These are phyloP conservation scores for Zasmidium angulare DNA, from an alignment of 2,329 filamentous ascomycete genomes.

Conservation along the genomic window DNA sequence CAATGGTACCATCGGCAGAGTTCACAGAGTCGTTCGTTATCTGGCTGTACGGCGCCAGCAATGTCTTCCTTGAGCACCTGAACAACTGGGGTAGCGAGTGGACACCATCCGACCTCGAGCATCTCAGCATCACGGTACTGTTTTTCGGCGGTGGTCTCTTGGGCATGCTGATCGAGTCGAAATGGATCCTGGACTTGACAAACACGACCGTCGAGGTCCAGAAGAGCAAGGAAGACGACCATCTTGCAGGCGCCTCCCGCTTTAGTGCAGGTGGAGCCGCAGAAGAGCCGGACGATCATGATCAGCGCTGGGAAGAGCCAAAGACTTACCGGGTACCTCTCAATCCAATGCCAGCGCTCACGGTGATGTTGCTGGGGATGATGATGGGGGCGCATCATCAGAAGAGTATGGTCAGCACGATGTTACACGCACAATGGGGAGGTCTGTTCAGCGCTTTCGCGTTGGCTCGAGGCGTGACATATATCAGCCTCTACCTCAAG, in stretches of 20 bases:
- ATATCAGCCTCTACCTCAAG: constrained; percentile 74
- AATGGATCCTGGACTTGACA: constrained; percentile 64
- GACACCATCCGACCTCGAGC: constrained; percentile 80
- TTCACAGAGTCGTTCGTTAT: constrained; percentile 89
- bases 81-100: constrained; percentile 69
- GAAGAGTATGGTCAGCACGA: constrained; percentile 76
- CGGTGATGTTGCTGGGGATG: constrained; percentile 82
- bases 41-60: constrained; percentile 83
- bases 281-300: constrained; percentile 12
- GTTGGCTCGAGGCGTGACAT: constrained; percentile 74
- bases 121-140: constrained; percentile 86
- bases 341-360: constrained; percentile 83
- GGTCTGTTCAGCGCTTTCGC: constrained; percentile 78
- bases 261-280: constrained; percentile 2
- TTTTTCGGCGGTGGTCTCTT: constrained; percentile 88
- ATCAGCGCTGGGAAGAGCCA: constrained; percentile 58
- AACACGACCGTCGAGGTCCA: constrained; percentile 50
- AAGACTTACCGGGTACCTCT: constrained; percentile 71
- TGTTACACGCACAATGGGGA: constrained; percentile 95
- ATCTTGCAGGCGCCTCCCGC: constrained; percentile 16
- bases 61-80: constrained; percentile 90
- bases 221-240: constrained; percentile 38
- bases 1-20: constrained; percentile 70
- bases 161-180: constrained; percentile 39
- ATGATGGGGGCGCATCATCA: constrained; percentile 97